A percentile compares a stretch with the other conserved stretches of the same genome.
Conservation (phyloP, 2,329 filamentous ascomycete species). For the Colletotrichum shisoi region DNA sequence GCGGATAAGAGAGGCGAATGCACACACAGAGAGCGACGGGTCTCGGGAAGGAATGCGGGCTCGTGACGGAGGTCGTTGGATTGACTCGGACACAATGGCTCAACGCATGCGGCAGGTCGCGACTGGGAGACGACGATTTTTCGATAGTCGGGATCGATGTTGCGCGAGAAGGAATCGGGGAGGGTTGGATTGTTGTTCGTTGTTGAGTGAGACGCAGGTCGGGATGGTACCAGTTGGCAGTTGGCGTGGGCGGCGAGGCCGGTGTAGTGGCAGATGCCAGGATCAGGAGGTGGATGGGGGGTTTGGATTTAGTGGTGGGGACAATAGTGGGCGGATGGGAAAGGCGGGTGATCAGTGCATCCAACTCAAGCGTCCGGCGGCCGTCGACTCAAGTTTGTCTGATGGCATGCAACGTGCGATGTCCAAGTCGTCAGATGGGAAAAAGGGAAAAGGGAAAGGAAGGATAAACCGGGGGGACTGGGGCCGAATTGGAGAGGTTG, state of each 20-base stretch:
- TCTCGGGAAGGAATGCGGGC: constrained; percentile 40
- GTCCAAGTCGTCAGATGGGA: constrained; percentile 10
- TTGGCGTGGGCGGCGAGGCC: constrained; percentile 28
- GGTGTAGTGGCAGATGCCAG: constrained; percentile 36
- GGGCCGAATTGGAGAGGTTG: constrained; percentile 32
- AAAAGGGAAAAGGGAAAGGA: constrained; percentile 23
- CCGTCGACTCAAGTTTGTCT: neutral
- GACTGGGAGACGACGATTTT: neutral
- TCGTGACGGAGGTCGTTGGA: constrained; percentile 41
- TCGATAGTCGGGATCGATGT: constrained; percentile 2
- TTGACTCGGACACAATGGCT: constrained; percentile 24
- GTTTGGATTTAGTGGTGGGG: constrained; percentile 8
- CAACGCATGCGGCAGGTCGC: constrained; percentile 31
- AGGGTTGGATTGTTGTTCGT: constrained; percentile 11
- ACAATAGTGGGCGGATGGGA: constrained; percentile 12
- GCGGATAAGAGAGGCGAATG: constrained; percentile 42
- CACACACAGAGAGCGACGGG: constrained; percentile 24
- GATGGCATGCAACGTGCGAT: neutral
- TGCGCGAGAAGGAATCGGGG: constrained; percentile 16
- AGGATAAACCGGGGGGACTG: constrained; percentile 19
- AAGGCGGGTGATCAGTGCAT: constrained; percentile 31
- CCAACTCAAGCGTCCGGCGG: constrained; percentile 3
- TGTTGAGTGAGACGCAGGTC: constrained; percentile 32
- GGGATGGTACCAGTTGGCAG: constrained; percentile 39
- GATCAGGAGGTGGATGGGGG: constrained; percentile 21